A percentile compares a stretch with the other conserved stretches of the same genome.
Evolutionary conservation across 2,329 filamentous ascomycete genomes (phyloP).

Genomic region (Orbilia quercus): DNA sequence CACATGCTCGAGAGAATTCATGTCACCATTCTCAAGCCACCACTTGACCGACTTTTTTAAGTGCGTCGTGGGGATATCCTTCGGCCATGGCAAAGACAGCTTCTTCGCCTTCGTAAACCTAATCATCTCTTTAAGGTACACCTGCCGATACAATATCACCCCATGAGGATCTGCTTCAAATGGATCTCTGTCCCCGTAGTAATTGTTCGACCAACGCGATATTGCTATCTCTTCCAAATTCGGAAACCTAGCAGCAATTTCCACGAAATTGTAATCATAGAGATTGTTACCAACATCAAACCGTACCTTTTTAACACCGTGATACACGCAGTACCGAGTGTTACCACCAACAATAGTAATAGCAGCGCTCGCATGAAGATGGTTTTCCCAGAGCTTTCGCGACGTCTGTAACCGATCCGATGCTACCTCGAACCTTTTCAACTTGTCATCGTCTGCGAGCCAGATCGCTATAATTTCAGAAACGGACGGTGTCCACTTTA

Average conservation of each 20-base stretch:
- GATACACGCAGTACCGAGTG: too few relatives aligned
- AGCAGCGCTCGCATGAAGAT: neutral
- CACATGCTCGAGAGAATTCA: neutral
- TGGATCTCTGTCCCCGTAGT: too few relatives aligned
- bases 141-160: too few relatives aligned
- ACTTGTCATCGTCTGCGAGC: neutral
- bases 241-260: slow-evolving; percentile 3
- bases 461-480: neutral
- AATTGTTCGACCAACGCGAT: too few relatives aligned
- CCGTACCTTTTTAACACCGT: slow-evolving; percentile 5
- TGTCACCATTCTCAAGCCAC: slow-evolving; percentile 3
- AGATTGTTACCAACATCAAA: neutral
- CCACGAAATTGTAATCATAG: neutral
- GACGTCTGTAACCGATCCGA: neutral
- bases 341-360: too few relatives aligned
- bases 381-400: neutral
- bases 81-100: slow-evolving; percentile 10
- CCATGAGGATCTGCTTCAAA: neutral
- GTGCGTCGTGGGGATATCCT: neutral
- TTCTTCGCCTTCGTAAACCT: slow-evolving; percentile 1
- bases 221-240: neutral
- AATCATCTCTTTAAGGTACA: neutral
- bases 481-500: neutral
- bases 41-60: slow-evolving; percentile 3
- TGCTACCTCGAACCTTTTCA: neutral